Evolutionary conservation across 2,329 filamentous ascomycete species (phyloP).

Genomic region (Aureobasidium pullulans): DNA sequence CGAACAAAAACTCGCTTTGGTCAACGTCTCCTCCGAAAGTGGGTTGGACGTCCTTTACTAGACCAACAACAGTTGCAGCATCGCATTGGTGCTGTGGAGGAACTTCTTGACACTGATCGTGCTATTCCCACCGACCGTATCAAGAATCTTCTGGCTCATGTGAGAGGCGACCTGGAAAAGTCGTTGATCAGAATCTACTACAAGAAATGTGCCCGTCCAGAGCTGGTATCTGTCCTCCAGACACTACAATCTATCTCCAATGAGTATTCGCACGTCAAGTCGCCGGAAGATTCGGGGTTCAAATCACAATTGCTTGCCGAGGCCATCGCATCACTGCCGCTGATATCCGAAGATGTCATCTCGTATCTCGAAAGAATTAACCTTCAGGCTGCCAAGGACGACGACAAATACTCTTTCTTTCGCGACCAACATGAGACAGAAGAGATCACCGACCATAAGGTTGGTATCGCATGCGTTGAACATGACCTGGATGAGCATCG

Average conservation of each 20-base stretch:
- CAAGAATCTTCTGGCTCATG: constrained; percentile 60
- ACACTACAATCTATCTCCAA: constrained; percentile 73
- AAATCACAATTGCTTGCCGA: constrained; percentile 59
- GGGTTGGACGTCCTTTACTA: constrained; percentile 86
- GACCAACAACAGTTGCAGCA: constrained; percentile 68
- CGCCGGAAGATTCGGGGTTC: constrained; percentile 63
- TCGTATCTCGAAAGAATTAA: constrained; percentile 80
- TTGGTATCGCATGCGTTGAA: constrained; percentile 90
- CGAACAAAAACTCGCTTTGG: constrained; percentile 88
- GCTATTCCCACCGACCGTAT: constrained; percentile 65
- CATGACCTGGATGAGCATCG: constrained; percentile 78
- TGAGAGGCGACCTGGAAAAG: constrained; percentile 79
- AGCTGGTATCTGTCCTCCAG: constrained; percentile 78
- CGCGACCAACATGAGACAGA: constrained; percentile 81
- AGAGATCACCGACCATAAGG: constrained; percentile 78
- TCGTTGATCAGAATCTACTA: constrained; percentile 95
- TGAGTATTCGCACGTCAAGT: constrained; percentile 64
- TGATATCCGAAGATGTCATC: constrained; percentile 65
- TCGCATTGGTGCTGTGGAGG: constrained; percentile 76
- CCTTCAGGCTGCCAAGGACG: constrained; percentile 67
- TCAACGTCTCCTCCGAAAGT: constrained; percentile 79
- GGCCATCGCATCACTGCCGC: constrained; percentile 67
- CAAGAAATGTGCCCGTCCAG: constrained; percentile 84
- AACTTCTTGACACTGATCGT: constrained; percentile 64
- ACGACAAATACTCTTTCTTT: constrained; percentile 95